Evolutionary conservation across 768 basidiomycete genomes (phyloP), one percentile per base, ranked within the genome.

Genomic region (Agaricus subrufescens): DNA sequence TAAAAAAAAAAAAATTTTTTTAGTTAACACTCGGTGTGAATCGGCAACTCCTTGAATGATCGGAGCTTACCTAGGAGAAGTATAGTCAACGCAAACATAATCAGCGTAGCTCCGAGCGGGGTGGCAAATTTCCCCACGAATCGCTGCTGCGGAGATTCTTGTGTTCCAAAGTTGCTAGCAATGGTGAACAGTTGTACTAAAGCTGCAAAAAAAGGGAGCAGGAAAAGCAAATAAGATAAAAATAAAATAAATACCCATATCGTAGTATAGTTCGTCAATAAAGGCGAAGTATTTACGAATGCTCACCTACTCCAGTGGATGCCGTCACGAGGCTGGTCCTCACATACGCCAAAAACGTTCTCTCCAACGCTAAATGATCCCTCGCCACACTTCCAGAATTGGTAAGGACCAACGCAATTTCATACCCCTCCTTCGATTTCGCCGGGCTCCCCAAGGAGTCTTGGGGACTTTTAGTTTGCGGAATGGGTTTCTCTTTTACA

Each of bases 301-400:
- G 69, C 78, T 57, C 52, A 79, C 80, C 80, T 30, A 83, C 80
- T 27, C 81, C 81, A 5, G 77, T 70, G 3, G 79, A 73, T 1
- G 79, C 75, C 31, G 80, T 67, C 2, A 76, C 74, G 40, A 83
- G 67, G 61, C 81, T 81, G 4, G 81, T 83, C 19, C 81, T 72
- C n/a, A 81, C 70, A 57, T 82, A 83, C 15, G 81, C 81, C 25
- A 83, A 66, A 60, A 77, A 83, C 5, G 81, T 83, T 49, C 81
- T 66, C 58, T 83, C 81, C 27, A 74, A 76, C 0, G 81, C 81
- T 0, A 83, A 66, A 64, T 83, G 81, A 58, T 83, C 81, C 29
- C 81, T 68, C 4, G 81, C 81, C 2, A 80, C 78, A 56, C 73
- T 78, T 29, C 81, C 81, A 31, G 70, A 71, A 62, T 83, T 82